Conservation (phyloP, 2,329 filamentous ascomycete genomes). For the Dactylella cylindrospora region DNA sequence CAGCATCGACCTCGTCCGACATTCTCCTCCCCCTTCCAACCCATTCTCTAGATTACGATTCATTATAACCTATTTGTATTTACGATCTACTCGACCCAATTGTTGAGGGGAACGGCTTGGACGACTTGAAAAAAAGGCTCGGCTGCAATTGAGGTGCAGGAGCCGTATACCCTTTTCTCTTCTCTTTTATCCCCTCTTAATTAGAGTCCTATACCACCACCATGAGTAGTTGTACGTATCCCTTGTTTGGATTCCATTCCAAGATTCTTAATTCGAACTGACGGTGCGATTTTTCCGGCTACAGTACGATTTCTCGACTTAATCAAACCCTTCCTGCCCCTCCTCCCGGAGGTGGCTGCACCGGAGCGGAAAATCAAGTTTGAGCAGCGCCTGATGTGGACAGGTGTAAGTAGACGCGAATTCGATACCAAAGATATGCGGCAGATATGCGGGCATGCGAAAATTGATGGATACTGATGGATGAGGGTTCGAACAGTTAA, state of each 20-base stretch:
- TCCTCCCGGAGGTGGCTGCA: constrained; percentile 98
- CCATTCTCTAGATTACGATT: no score
- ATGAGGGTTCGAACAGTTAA: constrained; percentile 59
- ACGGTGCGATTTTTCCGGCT: constrained; percentile 33
- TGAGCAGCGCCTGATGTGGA: constrained; percentile 98
- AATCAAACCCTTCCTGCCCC: constrained; percentile 98
- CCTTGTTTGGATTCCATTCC: constrained; percentile 41
- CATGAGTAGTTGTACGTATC: constrained; percentile 50
- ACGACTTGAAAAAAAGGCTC: no score
- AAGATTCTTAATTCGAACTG: constrained; percentile 17
- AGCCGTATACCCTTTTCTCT: constrained; percentile 45
- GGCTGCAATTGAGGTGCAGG: constrained; percentile 46
- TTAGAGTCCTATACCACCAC: constrained; percentile 45
- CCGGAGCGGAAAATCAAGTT: constrained; percentile 98
- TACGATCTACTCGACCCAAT: no score
- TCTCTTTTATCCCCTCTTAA: constrained; percentile 48
- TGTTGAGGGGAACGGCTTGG: no score
- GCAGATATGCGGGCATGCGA: not conserved
- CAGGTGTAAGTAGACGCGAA: constrained; percentile 59
- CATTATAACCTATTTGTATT: no score
- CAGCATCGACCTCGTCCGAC: constrained; percentile 35
- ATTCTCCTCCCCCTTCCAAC: not conserved
- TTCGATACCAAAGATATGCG: constrained; percentile 4
- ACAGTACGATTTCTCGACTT: constrained; percentile 98
- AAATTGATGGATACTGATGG: constrained; percentile 21